Conservation (phyloP, 2,329 filamentous ascomycete genomes). For the Myrmaecium sp. region DNA sequence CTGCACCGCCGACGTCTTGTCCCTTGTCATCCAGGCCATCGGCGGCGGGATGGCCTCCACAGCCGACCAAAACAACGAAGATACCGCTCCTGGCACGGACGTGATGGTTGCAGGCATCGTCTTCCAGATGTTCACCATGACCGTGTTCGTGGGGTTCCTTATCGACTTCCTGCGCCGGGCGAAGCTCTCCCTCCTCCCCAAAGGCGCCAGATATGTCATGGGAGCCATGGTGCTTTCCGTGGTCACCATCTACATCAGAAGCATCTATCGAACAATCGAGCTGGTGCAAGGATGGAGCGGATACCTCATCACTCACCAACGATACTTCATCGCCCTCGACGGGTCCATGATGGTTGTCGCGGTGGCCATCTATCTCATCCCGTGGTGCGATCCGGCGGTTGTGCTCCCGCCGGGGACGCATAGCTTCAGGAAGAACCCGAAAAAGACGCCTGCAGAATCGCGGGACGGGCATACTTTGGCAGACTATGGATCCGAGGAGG, state of each 20-base stretch:
- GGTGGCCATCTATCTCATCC: constrained; percentile 20
- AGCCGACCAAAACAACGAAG: constrained; percentile 1
- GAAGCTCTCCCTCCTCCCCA: not conserved
- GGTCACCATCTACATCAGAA: constrained; percentile 29
- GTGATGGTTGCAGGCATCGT: constrained; percentile 38
- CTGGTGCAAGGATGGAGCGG: constrained; percentile 33
- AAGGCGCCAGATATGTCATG: constrained; percentile 2
- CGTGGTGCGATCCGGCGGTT: too few relatives aligned
- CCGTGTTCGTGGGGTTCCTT: constrained; percentile 33
- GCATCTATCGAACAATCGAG: constrained; percentile 34
- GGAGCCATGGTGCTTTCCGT: constrained; percentile 26
- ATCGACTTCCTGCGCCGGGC: constrained; percentile 29
- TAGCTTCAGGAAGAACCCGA: too few relatives aligned
- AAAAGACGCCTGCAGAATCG: too few relatives aligned
- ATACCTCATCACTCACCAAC: constrained; percentile 32
- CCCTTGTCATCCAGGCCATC: constrained; percentile 37
- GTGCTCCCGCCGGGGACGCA: too few relatives aligned
- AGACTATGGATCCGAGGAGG: too few relatives aligned
- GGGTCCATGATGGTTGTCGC: constrained; percentile 36
- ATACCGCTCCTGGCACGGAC: constrained; percentile 31
- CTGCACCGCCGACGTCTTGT: constrained; percentile 36
- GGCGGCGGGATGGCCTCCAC: constrained; percentile 34
- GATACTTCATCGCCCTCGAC: constrained; percentile 33
- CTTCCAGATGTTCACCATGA: constrained; percentile 40
- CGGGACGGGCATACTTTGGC: too few relatives aligned